A percentile compares a stretch with the other conserved stretches of the same genome.
Conservation (phyloP, 768 basidiomycete genomes). For the Trametes gibbosa region DNA sequence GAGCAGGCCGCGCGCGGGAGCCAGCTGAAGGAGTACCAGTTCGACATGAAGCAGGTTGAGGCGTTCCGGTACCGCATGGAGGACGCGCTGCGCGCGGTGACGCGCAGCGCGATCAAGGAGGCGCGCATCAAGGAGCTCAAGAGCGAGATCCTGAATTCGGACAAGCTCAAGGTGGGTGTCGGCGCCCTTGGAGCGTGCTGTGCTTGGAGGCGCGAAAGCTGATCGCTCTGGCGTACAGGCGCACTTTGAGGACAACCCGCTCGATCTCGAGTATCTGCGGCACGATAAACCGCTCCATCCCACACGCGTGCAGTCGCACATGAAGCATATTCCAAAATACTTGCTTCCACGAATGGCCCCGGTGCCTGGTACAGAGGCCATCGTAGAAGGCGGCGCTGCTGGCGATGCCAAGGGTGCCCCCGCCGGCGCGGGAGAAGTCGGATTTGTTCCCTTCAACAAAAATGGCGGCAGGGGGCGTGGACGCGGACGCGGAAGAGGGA, state of each 20-base stretch:
- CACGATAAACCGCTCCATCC: slow-evolving; percentile 96
- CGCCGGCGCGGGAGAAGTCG: slow-evolving; percentile 30
- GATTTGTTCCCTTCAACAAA: slow-evolving; percentile 78
- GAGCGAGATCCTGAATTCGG: slow-evolving; percentile 89
- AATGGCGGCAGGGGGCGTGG: slow-evolving; percentile 44
- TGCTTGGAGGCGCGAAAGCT: background rate
- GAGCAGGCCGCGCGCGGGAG: slow-evolving; percentile 61
- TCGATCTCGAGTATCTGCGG: slow-evolving; percentile 86
- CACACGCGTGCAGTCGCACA: slow-evolving; percentile 84
- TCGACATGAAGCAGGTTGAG: slow-evolving; percentile 95
- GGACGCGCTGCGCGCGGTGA: slow-evolving; percentile 88
- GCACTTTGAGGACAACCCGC: slow-evolving; percentile 96
- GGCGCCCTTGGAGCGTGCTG: background rate
- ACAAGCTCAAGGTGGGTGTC: slow-evolving; percentile 81
- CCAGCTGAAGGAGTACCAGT: slow-evolving; percentile 83
- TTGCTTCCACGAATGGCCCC: slow-evolving; percentile 79
- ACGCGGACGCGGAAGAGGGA: slow-evolving; percentile 49
- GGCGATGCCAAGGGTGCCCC: slow-evolving; percentile 31
- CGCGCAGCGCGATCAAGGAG: slow-evolving; percentile 81
- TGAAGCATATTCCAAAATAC: slow-evolving; percentile 95
- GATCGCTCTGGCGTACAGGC: slow-evolving; percentile 50
- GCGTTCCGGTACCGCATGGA: slow-evolving; percentile 98
- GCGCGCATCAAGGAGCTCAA: slow-evolving; percentile 93
- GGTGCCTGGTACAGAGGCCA: slow-evolving; percentile 35
- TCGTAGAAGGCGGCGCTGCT: background rate